Conservation (phyloP, 805 yeast species). For the Debaryomyces maramus region DNA sequence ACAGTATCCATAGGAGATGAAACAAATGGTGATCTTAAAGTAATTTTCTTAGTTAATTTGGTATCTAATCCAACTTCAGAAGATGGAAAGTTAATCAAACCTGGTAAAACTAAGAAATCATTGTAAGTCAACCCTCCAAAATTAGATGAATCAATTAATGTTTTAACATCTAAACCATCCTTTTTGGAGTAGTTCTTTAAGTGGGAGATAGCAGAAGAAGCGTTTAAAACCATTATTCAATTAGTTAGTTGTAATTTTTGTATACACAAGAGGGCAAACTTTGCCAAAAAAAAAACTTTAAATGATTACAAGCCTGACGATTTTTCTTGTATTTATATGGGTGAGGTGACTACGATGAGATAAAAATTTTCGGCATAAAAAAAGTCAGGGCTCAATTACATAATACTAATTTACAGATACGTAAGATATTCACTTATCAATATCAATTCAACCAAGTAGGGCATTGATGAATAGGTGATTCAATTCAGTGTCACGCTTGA, state of each 20-base stretch:
- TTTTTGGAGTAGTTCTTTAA: constrained; percentile 63
- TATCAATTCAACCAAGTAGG: too few species aligned
- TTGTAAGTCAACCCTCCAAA: constrained; percentile 98
- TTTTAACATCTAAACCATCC: constrained; percentile 83
- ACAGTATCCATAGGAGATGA: constrained; percentile 99
- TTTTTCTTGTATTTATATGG: neutral
- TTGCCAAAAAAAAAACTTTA: constrained; percentile 42
- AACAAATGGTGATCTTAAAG: constrained; percentile 90
- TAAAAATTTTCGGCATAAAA: neutral
- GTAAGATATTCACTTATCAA: too few species aligned
- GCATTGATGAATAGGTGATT: too few species aligned
- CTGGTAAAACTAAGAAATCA: constrained; percentile 93
- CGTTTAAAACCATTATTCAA: constrained; percentile 33
- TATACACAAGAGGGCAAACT: constrained; percentile 29
- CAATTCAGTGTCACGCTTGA: too few species aligned
- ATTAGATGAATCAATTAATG: constrained; percentile 83
- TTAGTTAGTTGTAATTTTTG: constrained; percentile 5
- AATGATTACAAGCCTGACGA: neutral
- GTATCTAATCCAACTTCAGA: constrained; percentile 76
- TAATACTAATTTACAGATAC: too few species aligned
- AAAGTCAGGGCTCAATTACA: neutral
- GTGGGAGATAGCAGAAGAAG: constrained; percentile 64
- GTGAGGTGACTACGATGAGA: constrained; percentile 2
- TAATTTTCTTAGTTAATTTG: constrained; percentile 85
- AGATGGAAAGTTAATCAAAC: constrained; percentile 88